These are phyloP conservation scores for Penicillium flavigenum DNA, from an alignment of 495 filamentous ascomycete species.

Conservation along the genomic window DNA sequence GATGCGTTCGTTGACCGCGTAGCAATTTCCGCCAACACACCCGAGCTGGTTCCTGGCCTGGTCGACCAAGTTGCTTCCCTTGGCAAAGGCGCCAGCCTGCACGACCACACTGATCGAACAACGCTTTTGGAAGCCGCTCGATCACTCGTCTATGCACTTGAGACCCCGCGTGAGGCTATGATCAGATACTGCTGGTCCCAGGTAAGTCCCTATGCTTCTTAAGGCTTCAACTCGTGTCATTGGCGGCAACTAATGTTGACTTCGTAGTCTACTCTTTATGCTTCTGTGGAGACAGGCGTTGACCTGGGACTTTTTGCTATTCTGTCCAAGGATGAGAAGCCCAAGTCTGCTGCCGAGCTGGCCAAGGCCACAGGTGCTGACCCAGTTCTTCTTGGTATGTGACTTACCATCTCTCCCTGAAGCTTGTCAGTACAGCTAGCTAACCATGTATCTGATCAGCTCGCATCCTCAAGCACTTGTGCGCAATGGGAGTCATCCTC, in stretches of 20 bases:
- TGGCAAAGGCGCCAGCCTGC: conserved; percentile 20
- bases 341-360: conserved; percentile 32
- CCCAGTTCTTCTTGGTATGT: conserved; percentile 31
- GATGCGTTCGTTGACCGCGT: conserved; percentile 18
- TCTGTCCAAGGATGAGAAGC: conserved; percentile 33
- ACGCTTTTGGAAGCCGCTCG: conserved; percentile 34
- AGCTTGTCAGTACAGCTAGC: neutral
- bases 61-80: conserved; percentile 25
- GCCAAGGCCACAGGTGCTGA: conserved; percentile 35
- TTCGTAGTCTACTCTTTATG: conserved; percentile 19
- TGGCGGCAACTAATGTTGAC: neutral
- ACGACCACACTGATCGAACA: conserved; percentile 21
- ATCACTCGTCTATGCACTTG: conserved; percentile 34
- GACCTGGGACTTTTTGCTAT: conserved; percentile 38
- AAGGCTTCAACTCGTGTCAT: neutral
- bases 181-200: conserved; percentile 43
- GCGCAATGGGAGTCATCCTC: conserved; percentile 48
- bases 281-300: conserved; percentile 34
- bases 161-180: conserved; percentile 46
- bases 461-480: conserved; percentile 49
- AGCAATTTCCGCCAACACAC: conserved; percentile 28
- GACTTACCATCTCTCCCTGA: neutral
- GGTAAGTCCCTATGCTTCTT: conserved; percentile 14
- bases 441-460: conserved; percentile 12
- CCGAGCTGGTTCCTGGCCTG: conserved; percentile 27